These are phyloP conservation scores for Aspergillus viridinutans DNA, from an alignment of 2,329 filamentous ascomycete species.

Conservation along the genomic window DNA sequence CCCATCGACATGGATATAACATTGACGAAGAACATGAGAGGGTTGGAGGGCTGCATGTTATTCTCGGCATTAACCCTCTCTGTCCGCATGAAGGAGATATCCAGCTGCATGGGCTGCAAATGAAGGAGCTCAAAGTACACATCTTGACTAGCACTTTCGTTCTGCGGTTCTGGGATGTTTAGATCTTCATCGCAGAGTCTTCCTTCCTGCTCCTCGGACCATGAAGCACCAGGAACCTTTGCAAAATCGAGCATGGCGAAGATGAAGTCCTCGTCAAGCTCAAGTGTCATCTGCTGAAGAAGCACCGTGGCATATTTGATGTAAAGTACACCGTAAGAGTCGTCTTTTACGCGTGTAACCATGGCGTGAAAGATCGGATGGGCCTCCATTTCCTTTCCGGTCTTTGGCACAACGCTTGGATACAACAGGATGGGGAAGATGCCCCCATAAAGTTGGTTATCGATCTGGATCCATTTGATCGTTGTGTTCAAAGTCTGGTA, in stretches of 20 bases:
- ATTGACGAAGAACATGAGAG: constrained; percentile 98
- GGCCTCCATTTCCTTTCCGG: constrained; percentile 89
- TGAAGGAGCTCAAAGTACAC: constrained; percentile 98
- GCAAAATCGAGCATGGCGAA: constrained; percentile 93
- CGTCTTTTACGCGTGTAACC: constrained; percentile 92
- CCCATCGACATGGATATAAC: constrained; percentile 99
- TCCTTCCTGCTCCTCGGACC: constrained; percentile 77
- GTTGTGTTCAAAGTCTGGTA: constrained; percentile 89
- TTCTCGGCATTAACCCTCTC: constrained; percentile 96
- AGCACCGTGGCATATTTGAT: constrained; percentile 96
- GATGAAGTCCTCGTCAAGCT: constrained; percentile 97
- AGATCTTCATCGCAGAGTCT: constrained; percentile 84
- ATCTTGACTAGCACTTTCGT: constrained; percentile 80
- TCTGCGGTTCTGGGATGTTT: constrained; percentile 86
- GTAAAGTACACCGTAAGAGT: constrained; percentile 95
- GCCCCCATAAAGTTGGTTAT: constrained; percentile 96
- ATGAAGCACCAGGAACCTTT: constrained; percentile 85
- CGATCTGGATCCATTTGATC: constrained; percentile 98
- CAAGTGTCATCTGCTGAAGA: constrained; percentile 95
- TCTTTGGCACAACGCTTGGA: constrained; percentile 95
- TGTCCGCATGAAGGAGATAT: constrained; percentile 94
- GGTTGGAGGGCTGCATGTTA: constrained; percentile 83
- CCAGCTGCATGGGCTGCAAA: constrained; percentile 95
- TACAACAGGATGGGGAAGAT: constrained; percentile 98
- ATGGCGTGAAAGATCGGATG: constrained; percentile 92